Conservation (phyloP, 768 basidiomycete species). For the Tulasnella sp. region DNA sequence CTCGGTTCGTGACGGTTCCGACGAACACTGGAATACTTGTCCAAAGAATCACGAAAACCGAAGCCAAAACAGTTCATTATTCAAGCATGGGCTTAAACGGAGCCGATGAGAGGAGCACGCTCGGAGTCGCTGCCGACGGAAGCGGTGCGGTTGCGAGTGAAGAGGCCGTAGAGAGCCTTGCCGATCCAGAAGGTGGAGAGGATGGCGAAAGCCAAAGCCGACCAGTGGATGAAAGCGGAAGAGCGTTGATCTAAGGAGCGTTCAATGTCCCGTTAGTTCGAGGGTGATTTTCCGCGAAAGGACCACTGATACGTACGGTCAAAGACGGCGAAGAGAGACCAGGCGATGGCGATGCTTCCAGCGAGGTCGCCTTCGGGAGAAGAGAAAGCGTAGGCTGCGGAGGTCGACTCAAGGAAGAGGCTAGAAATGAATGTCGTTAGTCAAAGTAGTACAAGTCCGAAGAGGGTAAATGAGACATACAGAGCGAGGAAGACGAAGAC, state of each 20-base stretch:
- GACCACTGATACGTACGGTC: constrained; percentile 48
- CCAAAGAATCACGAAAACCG: neutral
- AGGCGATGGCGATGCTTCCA: constrained; percentile 86
- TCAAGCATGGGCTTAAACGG: neutral
- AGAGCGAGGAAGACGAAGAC: constrained; percentile 92
- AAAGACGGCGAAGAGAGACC: constrained; percentile 94
- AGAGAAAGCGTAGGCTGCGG: constrained; percentile 93
- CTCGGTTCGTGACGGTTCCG: neutral
- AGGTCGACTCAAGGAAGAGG: constrained; percentile 90
- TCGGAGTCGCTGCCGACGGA: constrained; percentile 80
- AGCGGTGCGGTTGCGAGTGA: constrained; percentile 47
- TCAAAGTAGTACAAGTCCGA: neutral
- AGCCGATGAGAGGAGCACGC: constrained; percentile 72
- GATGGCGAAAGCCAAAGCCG: constrained; percentile 80
- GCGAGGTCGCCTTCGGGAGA: constrained; percentile 89
- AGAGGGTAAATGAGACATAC: constrained; percentile 50
- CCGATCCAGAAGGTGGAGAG: constrained; percentile 81
- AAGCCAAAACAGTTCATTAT: neutral
- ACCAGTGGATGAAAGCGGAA: constrained; percentile 86
- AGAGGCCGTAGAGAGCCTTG: constrained; percentile 69
- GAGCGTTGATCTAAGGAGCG: constrained; percentile 54
- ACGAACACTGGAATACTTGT: neutral
- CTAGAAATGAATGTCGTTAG: constrained; percentile 45
- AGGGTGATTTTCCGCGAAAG: too few species aligned
- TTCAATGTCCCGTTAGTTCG: constrained; percentile 39